phyloP scores from a whole-genome alignment of 2,329 filamentous ascomycete genomes.

The Talaromyces atroroseus region DNA sequence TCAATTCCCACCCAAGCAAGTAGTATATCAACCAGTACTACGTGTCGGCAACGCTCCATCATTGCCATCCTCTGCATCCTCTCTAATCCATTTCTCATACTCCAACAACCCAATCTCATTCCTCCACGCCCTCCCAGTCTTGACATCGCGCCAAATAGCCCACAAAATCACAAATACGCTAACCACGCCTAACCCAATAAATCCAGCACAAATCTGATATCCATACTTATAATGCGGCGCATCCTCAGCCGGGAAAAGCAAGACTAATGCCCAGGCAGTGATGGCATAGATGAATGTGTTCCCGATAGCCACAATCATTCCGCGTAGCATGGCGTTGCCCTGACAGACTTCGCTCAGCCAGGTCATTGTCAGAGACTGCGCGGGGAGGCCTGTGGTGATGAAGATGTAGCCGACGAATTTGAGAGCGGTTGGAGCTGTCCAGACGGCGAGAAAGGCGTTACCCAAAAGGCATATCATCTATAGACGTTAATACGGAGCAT shows the following conservation, averaged over 20 bases:
- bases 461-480: slow-evolving; percentile 4
- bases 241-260: slow-evolving; percentile 1
- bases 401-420: slow-evolving; percentile 9
- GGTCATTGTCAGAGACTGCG: slow-evolving; percentile 5
- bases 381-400: slow-evolving; percentile 4
- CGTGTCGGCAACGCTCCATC: not conserved
- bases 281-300: slow-evolving; percentile 6
- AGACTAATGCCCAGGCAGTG: not conserved
- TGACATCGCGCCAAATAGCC: slow-evolving; percentile 1
- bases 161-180: slow-evolving; percentile 3
- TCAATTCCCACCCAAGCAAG: no score
- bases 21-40: no score
- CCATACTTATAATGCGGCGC: slow-evolving; percentile 7
- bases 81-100: slow-evolving; percentile 5
- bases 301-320: slow-evolving; percentile 1
- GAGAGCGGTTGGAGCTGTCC: slow-evolving; percentile 2
- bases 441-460: slow-evolving; percentile 2
- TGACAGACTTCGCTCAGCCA: slow-evolving; percentile 5
- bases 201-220: slow-evolving; percentile 7
- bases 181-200: slow-evolving; percentile 2
- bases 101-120: slow-evolving; percentile 6
- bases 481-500: not conserved
- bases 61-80: not conserved
- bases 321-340: not conserved
- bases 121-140: not conserved